Conservation (phyloP, 2,329 filamentous ascomycete species). For the Exophiala sp. region DNA sequence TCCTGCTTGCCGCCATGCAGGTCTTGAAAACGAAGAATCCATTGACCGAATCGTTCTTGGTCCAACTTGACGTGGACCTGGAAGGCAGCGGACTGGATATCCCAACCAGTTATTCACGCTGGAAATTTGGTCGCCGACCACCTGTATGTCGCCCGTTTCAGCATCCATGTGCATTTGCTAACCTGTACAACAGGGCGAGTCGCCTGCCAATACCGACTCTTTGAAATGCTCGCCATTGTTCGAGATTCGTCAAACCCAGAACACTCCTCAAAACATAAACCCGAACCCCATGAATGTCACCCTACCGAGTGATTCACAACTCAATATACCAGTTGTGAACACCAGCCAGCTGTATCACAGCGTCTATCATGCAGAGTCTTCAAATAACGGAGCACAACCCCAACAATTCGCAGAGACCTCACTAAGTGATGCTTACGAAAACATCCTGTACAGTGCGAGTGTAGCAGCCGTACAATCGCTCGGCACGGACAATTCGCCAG, state of each 20-base stretch:
- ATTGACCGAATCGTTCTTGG: constrained; percentile 88
- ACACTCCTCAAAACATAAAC: background rate
- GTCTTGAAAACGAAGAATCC: constrained; percentile 84
- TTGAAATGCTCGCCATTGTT: constrained; percentile 26
- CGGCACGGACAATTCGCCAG: constrained; percentile 19
- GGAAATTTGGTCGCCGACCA: constrained; percentile 23
- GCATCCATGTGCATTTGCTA: background rate
- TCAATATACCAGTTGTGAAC: background rate
- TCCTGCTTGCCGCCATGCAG: constrained; percentile 85
- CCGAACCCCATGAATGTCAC: background rate
- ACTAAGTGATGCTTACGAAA: constrained; percentile 13
- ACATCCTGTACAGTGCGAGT: background rate
- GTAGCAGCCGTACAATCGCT: constrained; percentile 9
- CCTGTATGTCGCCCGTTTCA: constrained; percentile 9
- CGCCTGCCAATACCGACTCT: constrained; percentile 24
- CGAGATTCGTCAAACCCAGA: constrained; percentile 25
- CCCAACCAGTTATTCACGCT: constrained; percentile 18
- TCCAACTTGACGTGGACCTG: constrained; percentile 88
- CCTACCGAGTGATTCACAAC: background rate
- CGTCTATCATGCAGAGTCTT: too few relatives aligned
- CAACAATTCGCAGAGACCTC: background rate
- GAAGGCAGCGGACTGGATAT: constrained; percentile 52
- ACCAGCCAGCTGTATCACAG: background rate
- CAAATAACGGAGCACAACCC: background rate
- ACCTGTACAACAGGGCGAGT: constrained; percentile 20